These are phyloP conservation scores for Fraxinus cuspidata DNA, from an alignment of 257 asterid genomes.

Conservation along the genomic window DNA sequence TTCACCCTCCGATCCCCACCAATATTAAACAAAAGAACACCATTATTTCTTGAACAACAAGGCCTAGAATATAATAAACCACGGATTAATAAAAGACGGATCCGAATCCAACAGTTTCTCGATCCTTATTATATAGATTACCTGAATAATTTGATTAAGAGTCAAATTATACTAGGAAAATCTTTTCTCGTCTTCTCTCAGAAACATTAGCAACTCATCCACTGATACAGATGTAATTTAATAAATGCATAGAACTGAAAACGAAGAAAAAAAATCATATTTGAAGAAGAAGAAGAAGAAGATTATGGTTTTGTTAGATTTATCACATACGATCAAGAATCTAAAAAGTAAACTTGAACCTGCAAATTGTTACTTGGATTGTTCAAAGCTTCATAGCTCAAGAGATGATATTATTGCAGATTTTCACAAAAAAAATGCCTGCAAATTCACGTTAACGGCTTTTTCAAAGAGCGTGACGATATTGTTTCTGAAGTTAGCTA, in stretches of 20 bases:
- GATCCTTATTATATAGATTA: neutral
- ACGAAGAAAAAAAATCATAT: neutral
- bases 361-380: neutral
- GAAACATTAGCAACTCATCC: neutral
- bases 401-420: too few species aligned
- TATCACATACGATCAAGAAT: too few species aligned
- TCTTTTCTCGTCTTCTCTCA: neutral
- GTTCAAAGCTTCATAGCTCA: neutral
- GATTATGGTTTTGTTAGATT: too few species aligned
- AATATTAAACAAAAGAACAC: neutral
- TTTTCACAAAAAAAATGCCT: too few species aligned
- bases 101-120: neutral
- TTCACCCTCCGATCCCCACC: neutral
- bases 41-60: neutral
- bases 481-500: too few species aligned
- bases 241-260: neutral
- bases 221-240: neutral
- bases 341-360: neutral
- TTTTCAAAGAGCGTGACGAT: too few species aligned
- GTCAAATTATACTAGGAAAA: neutral
- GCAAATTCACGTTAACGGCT: too few species aligned
- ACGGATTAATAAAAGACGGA: neutral
- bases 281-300: too few species aligned
- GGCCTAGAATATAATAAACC: neutral
- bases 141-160: neutral